Base-by-base conservation (phyloP, 2,329 filamentous ascomycete genomes). In the Periconia macrospinosa region DNA sequence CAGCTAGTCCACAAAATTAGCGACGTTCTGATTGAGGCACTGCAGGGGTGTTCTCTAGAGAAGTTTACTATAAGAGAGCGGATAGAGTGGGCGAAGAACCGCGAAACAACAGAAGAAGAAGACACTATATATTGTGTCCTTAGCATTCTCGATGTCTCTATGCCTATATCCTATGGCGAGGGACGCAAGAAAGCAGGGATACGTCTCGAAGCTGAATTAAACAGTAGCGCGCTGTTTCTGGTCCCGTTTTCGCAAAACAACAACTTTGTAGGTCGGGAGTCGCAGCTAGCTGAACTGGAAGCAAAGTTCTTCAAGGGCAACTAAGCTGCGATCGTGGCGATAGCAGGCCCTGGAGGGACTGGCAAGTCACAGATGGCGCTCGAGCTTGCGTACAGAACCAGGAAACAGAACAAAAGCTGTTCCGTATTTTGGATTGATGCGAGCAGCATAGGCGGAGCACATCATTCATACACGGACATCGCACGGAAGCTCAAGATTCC, bases 341-440 rank as follows among this genome's bases (percentile, higher is more conserved):
- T 66, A 20, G 44, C 53, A 7, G 59, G 63, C 30, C 54, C 49
- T 10, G 54, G 55, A 14, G 60, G 63, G 49, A 63, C 49, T 45
- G 61, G 63, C 45, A 66, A 66, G 43, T 58, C 57, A 42, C 61
- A 66, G 52, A 56, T 64, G 9, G 61, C 58, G 41, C 60, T 80
- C 2, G 68, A 77, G 54, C 54, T 79, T 30, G 76, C 73, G 3
- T 71, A 78, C 61, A 73, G 69, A 62, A 66, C 64, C 2, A 74
- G 67, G 50, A 47, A 73, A 11, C 65, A 69, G 41, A 45, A 66
- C 30, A 68, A 69, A 1, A 67, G 70, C 5, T 77, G 66, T 48
- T 76, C 72, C 0, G 60, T 82, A 47, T 72, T 81, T 52, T 81
- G 75, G 77, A 59, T 75, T 44, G 55, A 55, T 52, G 57, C 61